These are phyloP conservation scores for Cephaloascus albidus DNA, from an alignment of 805 yeast genomes.

Conservation along the genomic window DNA sequence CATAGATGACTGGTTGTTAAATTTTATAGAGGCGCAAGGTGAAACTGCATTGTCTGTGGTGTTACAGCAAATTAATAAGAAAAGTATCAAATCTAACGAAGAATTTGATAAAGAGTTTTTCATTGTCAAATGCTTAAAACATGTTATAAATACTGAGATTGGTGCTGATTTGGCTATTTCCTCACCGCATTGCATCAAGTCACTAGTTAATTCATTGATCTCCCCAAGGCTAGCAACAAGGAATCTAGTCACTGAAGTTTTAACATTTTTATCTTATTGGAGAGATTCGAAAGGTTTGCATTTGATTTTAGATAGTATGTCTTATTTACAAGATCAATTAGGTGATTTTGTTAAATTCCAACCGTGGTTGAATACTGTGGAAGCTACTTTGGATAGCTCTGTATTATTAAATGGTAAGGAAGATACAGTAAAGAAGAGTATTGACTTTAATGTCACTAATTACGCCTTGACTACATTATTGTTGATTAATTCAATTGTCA, in stretches of 20 bases:
- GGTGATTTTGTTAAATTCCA: slow-evolving; percentile 27
- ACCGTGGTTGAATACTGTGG: slow-evolving; percentile 30
- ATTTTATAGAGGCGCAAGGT: slow-evolving; percentile 30
- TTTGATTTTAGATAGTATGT: slow-evolving; percentile 20
- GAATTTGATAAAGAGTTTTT: slow-evolving; percentile 29
- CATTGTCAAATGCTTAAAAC: slow-evolving; percentile 27
- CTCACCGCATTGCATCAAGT: slow-evolving; percentile 18
- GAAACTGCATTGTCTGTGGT: slow-evolving; percentile 31
- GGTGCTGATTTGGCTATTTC: not conserved
- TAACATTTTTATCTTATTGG: slow-evolving; percentile 23
- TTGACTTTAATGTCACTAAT: slow-evolving; percentile 13
- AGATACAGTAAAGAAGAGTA: not conserved
- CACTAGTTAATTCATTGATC: slow-evolving; percentile 25
- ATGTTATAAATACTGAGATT: slow-evolving; percentile 18
- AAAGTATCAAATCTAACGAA: slow-evolving; percentile 33
- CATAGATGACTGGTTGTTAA: slow-evolving; percentile 17
- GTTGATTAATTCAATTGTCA: slow-evolving; percentile 22
- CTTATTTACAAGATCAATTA: slow-evolving; percentile 19
- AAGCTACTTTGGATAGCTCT: slow-evolving; percentile 17
- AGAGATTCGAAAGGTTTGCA: slow-evolving; percentile 15
- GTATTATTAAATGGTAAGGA: not conserved
- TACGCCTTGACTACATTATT: slow-evolving; percentile 26
- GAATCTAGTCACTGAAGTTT: slow-evolving; percentile 28
- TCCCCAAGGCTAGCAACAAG: slow-evolving; percentile 31
- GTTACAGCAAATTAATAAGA: slow-evolving; percentile 25